phyloP scores from a whole-genome alignment of 1,284 basidiomycete genomes.

The Fomitopsis pinicola region DNA sequence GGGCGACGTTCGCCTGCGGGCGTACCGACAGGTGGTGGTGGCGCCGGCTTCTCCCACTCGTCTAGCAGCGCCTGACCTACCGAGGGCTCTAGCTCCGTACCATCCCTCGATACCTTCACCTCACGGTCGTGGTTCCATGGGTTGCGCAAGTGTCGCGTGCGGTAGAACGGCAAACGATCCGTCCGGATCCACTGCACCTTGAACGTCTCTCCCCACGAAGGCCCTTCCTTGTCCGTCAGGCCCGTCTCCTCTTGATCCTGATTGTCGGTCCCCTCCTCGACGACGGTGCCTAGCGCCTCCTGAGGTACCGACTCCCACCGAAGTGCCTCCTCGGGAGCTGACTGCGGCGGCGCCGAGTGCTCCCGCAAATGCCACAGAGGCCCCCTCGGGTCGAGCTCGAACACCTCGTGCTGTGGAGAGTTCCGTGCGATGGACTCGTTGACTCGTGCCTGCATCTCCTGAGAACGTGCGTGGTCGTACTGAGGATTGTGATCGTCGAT shows the following conservation, averaged over 20 bases:
- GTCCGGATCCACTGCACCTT: constrained; percentile 83
- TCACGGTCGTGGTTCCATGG: constrained; percentile 92
- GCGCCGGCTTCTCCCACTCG: constrained; percentile 59
- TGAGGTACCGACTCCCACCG: constrained; percentile 14
- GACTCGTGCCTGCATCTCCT: constrained; percentile 2
- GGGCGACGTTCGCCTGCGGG: constrained; percentile 8
- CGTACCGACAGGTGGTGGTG: constrained; percentile 7
- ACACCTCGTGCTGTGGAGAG: constrained; percentile 16
- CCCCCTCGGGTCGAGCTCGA: constrained; percentile 40
- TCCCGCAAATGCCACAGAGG: constrained; percentile 36
- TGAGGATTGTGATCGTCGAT: constrained; percentile 22
- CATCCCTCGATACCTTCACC: constrained; percentile 89
- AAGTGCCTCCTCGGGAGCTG: constrained; percentile 4
- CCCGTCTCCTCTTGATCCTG: not conserved
- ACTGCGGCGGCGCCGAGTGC: constrained; percentile 10
- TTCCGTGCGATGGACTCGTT: constrained; percentile 2
- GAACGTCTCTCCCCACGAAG: constrained; percentile 73
- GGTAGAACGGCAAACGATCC: constrained; percentile 71
- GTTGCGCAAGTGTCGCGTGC: constrained; percentile 80
- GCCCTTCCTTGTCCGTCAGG: constrained; percentile 23
- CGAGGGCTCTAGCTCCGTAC: constrained; percentile 86
- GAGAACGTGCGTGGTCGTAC: not conserved
- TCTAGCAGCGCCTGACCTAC: constrained; percentile 72
- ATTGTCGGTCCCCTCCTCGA: constrained; percentile 20
- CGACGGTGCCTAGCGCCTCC: constrained; percentile 14